Base-by-base conservation (phyloP, 257 asterid species). In the Przewalskia tangutica region DNA sequence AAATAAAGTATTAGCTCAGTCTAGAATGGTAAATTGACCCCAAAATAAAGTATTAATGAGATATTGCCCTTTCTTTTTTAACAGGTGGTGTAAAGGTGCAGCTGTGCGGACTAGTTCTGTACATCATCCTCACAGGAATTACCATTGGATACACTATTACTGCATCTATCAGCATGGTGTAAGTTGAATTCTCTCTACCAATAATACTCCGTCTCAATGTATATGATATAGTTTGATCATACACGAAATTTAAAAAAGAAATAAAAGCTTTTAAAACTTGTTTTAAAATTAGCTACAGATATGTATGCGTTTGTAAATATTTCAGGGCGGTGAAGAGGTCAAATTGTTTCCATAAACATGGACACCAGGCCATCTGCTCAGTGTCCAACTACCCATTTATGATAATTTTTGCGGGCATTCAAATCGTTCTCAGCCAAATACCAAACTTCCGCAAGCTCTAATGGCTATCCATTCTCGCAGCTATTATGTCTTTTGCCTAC, bases 151-250 rank as follows among this genome's bases (percentile, higher is more conserved):
- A 92, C 46, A 89, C 95, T 50, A 88, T 92, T 77, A 92, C 95
- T 2, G 91, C 95, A 9, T 89, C 95, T 6, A 90, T 92, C 75
- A 91, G 95, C 86, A 88, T 89, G 91, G 95, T 95, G 79, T n/a
- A n/a, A n/a, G n/a, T n/a, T n/a, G n/a, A n/a, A n/a, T n/a, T n/a
- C n/a, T n/a, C n/a, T n/a, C n/a, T n/a, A n/a, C n/a, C n/a, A n/a
- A n/a, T n/a, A n/a, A n/a, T n/a, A n/a, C n/a, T n/a, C n/a, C n/a
- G n/a, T n/a, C n/a, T n/a, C n/a, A n/a, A n/a, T n/a, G n/a, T n/a
- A n/a, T n/a, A n/a, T n/a, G n/a, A n/a, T n/a, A n/a, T n/a, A n/a
- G n/a, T n/a, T n/a, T n/a, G n/a, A n/a, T n/a, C n/a, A n/a, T n/a
- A n/a, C n/a, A n/a, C n/a, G n/a, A n/a, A n/a, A n/a, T n/a, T n/a